Percentiles rank a stretch among this genome's conserved stretches.
These are phyloP conservation scores for Claviceps quebecensis DNA, from an alignment of 2,329 filamentous ascomycete genomes.

Conservation along the genomic window DNA sequence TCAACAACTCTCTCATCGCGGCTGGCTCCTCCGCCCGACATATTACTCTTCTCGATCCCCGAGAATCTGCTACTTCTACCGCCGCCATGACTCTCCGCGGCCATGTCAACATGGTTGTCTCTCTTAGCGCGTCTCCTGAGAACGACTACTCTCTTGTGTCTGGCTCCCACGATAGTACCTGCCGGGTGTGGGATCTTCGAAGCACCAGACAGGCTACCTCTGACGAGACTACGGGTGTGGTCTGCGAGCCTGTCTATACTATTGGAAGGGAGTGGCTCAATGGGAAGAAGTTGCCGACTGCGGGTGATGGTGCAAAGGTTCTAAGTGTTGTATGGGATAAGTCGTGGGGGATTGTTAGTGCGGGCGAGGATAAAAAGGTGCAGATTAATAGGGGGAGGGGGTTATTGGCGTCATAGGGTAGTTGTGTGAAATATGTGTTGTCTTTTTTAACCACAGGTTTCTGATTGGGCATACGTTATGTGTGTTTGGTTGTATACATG, in stretches of 20 bases:
- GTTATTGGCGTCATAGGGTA: constrained; percentile 24
- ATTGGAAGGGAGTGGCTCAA: constrained; percentile 63
- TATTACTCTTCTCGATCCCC: constrained; percentile 85
- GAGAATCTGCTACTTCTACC: constrained; percentile 60
- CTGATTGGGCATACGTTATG: too few species aligned
- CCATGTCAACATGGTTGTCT: constrained; percentile 60
- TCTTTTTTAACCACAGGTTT: too few species aligned
- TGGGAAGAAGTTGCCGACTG: constrained; percentile 47
- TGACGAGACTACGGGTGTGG: constrained; percentile 45
- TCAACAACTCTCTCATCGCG: constrained; percentile 49
- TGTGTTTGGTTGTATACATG: too few species aligned
- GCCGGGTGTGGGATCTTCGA: constrained; percentile 85
- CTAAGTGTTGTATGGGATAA: constrained; percentile 79
- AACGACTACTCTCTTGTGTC: constrained; percentile 76
- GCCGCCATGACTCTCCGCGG: constrained; percentile 84
- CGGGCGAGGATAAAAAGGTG: constrained; percentile 83
- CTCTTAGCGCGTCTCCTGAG: constrained; percentile 36
- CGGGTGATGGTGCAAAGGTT: constrained; percentile 79
- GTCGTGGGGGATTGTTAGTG: constrained; percentile 78
- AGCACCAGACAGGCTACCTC: constrained; percentile 46
- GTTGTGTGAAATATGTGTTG: too few species aligned
- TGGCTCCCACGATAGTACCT: constrained; percentile 84
- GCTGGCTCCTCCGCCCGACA: constrained; percentile 75
- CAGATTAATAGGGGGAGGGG: constrained; percentile 69
- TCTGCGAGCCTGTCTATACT: constrained; percentile 61